These are phyloP conservation scores for Neofusicoccum umdonicola DNA, from an alignment of 2,329 filamentous ascomycete species.

Conservation along the genomic window DNA sequence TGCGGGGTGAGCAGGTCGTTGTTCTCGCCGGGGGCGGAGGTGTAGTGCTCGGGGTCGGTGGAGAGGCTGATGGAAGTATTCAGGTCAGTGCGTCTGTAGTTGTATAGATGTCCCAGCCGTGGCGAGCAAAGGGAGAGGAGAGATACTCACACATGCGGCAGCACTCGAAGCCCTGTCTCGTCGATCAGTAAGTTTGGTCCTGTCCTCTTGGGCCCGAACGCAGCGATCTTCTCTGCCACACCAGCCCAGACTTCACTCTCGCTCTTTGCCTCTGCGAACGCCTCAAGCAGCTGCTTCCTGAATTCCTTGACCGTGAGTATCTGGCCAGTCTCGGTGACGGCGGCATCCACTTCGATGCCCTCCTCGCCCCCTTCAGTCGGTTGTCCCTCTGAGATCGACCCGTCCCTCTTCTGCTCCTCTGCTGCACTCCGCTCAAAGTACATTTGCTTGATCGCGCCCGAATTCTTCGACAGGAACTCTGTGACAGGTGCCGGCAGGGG, in stretches of 20 bases:
- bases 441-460: slow-evolving; percentile 72
- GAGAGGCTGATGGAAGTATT: slow-evolving; percentile 18
- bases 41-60: slow-evolving; percentile 5
- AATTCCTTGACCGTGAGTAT: slow-evolving; percentile 73
- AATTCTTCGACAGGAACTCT: slow-evolving; percentile 80
- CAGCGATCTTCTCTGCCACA: slow-evolving; percentile 75
- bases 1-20: slow-evolving; percentile 51
- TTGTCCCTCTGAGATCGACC: slow-evolving; percentile 41
- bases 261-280: slow-evolving; percentile 69
- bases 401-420: slow-evolving; percentile 40
- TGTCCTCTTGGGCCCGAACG: slow-evolving; percentile 80
- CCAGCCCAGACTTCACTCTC: slow-evolving; percentile 75
- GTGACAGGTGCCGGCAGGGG: slow-evolving; percentile 78
- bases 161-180: slow-evolving; percentile 54
- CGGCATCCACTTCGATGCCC: slow-evolving; percentile 43
- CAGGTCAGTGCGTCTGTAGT: background rate
- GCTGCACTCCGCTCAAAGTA: slow-evolving; percentile 67
- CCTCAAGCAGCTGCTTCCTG: slow-evolving; percentile 65
- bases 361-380: slow-evolving; percentile 48
- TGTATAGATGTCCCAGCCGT: background rate
- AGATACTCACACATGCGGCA: slow-evolving; percentile 45
- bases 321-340: slow-evolving; percentile 57
- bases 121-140: background rate
- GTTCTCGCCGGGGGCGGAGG: slow-evolving; percentile 29
- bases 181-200: slow-evolving; percentile 92